Base-by-base conservation (phyloP, 2,329 filamentous ascomycete genomes). In the Cercospora sojina region DNA sequence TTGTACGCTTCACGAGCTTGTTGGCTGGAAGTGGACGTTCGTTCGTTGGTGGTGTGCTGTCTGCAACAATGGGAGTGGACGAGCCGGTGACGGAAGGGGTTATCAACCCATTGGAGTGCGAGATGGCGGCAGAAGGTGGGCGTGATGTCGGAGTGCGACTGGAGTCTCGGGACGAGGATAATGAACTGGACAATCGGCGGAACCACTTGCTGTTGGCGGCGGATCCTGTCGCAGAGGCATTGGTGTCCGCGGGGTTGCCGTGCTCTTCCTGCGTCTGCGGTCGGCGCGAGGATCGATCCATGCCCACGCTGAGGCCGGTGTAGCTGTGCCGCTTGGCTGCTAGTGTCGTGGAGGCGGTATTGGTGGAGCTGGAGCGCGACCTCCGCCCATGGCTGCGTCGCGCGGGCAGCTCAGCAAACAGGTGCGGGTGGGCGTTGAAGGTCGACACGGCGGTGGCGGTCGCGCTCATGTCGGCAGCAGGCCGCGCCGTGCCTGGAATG, bases 1-100 rank as follows among this genome's bases (percentile, higher is more conserved):
- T 84, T 41, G 86, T 84, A 67, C 90, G 87, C 79, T 94, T 94
- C 61, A 93, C 90, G 47, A 93, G 83, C 80, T 92, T 93, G 78
- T 93, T 93, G 18, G 88, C 89, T 43, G 86, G 81, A 32, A 87
- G 77, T 16, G 79, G 76, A 18, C 27, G 41, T 35, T 41, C 49
- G n/a, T 56, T 49, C 16, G 58, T 8, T 16, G 61, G 73, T 65
- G 68, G 58, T 16, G 67, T 74, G 20, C 72, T 71, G 77, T 79
- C 70, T 76, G 80, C 76, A 23, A 90, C 77, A 65, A 92, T 90
- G 16, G 90, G 88, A 25, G 85, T 87, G 1, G 83, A 85, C 38
- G 90, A 92, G 66, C 79, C 80, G 62, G 80, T 76, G 68, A 81
- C 76, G 12, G 82, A 82, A 66, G 82, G 80, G 20, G 79, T 75